Base-by-base conservation (phyloP, 345 rosid genomes). In the rapeseed (Brassica napus) region DNA sequence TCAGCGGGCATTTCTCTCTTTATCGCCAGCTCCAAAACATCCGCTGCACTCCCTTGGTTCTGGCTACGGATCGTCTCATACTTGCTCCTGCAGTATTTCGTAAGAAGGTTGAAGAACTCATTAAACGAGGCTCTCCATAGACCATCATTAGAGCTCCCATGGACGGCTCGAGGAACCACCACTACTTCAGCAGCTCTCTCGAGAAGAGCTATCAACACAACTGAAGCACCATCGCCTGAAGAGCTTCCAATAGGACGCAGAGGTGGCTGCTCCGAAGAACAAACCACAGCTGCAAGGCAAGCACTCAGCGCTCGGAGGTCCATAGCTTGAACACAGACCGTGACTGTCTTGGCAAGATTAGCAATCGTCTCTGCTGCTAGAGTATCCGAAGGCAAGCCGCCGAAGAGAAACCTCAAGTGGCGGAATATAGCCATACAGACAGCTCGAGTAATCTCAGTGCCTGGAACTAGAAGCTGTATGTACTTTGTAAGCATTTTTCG, bases 191-290 rank as follows among this genome's bases (percentile, higher is more conserved):
- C 87, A 47, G 99, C 98, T 74, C 92, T 91, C 65, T 96, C 99
- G 57, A 96, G 97, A 69, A 96, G 90, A 11, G 94, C 84, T 77
- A 86, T 88, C 81, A 96, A 84, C 66, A 92, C 81, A 73, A 86
- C 65, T 1, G 97, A 88, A 49, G 99, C 98, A 60, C 97, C 96
- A 55, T 93, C 97, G 3, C 99, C 99, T 23, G 94, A 87, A 52
- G 92, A 79, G 79, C 94, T 92, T 69, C 98, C 94, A 63, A 93
- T 78, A 68, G 99, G 99, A 34, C 99, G 88, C 63, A 96, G 89
- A 16, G 98, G 99, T 0, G 99, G 99, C 88, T 93, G 98, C 84
- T 93, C 99, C 35, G 90, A 85, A 65, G 99, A 93, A 80, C 99
- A 95, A 68, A 93, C 98, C 68, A 95, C 96, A 24, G 99, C 99